phyloP scores from a whole-genome alignment of 495 filamentous ascomycete species.

The Penicillium cinerascens region DNA sequence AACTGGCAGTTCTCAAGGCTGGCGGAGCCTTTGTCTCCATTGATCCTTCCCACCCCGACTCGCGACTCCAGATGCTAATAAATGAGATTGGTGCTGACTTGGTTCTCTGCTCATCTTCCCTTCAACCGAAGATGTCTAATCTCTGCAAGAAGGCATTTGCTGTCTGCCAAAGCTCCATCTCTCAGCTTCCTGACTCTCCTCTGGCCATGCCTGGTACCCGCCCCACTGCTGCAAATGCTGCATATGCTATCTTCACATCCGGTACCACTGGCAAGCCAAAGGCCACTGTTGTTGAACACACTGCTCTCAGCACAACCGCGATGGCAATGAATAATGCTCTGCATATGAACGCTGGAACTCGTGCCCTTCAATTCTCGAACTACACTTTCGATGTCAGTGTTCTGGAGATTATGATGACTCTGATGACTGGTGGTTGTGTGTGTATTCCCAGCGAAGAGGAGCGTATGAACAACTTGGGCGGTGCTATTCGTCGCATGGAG shows the following conservation, averaged over 20 bases:
- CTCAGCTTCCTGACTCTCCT: conserved; percentile 25
- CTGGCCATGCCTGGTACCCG: conserved; percentile 11
- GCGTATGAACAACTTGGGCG: conserved; percentile 46
- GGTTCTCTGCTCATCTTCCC: conserved; percentile 36
- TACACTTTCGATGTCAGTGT: conserved; percentile 68
- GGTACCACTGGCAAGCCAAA: conserved; percentile 53
- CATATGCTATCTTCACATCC: conserved; percentile 50
- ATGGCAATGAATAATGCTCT: conserved; percentile 36
- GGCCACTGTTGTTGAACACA: conserved; percentile 45
- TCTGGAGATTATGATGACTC: conserved; percentile 61
- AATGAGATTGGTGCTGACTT: conserved; percentile 40
- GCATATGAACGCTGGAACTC: conserved; percentile 45
- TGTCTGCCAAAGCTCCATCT: conserved; percentile 29
- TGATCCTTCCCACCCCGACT: conserved; percentile 54
- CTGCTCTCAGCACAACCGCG: conserved; percentile 31
- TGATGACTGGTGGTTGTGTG: conserved; percentile 61
- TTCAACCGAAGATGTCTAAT: conserved; percentile 28
- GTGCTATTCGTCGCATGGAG: conserved; percentile 37
- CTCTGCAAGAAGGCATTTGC: conserved; percentile 29
- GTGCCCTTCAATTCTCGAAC: conserved; percentile 65
- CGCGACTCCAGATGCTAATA: conserved; percentile 52
- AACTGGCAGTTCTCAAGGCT: conserved; percentile 55
- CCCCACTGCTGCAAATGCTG: conserved; percentile 28
- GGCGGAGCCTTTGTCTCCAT: conserved; percentile 58
- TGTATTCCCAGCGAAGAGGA: conserved; percentile 61